Base-by-base conservation (phyloP, 805 yeast species). In the Soucietia sequanensis region DNA sequence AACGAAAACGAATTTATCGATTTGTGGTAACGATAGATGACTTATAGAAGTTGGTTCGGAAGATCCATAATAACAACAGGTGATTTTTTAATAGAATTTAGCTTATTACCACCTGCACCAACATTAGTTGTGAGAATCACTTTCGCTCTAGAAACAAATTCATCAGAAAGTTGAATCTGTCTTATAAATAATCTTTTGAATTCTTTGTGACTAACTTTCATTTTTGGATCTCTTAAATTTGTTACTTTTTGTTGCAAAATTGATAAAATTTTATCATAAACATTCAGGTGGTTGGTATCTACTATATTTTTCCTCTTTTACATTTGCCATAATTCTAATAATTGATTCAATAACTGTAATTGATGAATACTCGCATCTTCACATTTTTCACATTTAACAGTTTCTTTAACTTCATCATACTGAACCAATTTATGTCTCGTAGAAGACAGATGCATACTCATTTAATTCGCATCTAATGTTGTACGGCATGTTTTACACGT, bases 41-140 rank as follows among this genome's bases (percentile, higher is more conserved):
- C 83, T 83, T 43, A 83, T 63, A 0, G 87, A 78, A 1, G 79
- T 67, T 5, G 88, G 84, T 44, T 83, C 91, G 0, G 87, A 78
- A 0, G 89, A 80, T 83, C 90, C 84, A 83, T 79, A 21, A 83
- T 81, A 5, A 83, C 84, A 2, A 80, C 80, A 1, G 87, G 87
- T 42, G 73, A 54, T 43, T 68, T 72, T 23, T 68, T 63, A 7
- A 81, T 61, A 10, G 72, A 65, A 46, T 79, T 80, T 45, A 83
- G 59, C 46, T 75, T 78, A 27, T 76, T 71, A 2, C 84, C 84
- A 34, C 87, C 88, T 6, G 86, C 81, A 24, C 80, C 80, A 25
- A 81, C 85, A 2, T 84, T 78, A 1, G 90, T 83, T 1, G 89
- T 78, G 52, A 82, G 78, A 14, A 83, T 78, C 15, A 83, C 83